These are phyloP conservation scores for Xylaria palmicola DNA, from an alignment of 495 filamentous ascomycete species.

Conservation along the genomic window DNA sequence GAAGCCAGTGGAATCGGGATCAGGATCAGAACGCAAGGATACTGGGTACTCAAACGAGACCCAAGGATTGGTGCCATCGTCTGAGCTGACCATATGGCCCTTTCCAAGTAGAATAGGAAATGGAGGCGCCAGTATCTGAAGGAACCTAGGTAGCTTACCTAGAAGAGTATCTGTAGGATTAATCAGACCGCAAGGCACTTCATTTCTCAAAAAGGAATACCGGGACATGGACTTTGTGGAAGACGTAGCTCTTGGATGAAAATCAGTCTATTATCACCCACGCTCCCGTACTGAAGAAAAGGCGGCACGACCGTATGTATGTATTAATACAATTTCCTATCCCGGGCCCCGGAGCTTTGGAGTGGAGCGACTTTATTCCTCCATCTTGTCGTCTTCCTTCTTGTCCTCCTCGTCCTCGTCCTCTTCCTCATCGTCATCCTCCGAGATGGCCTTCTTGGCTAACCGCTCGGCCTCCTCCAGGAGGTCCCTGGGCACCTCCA, in stretches of 20 bases:
- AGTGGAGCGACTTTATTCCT: conserved; percentile 55
- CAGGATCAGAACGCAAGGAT: not conserved
- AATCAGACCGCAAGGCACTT: not conserved
- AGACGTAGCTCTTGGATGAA: conserved; percentile 9
- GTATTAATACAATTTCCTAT: conserved; percentile 13
- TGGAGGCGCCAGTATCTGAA: not conserved
- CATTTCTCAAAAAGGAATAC: not conserved
- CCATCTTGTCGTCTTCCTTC: conserved; percentile 66
- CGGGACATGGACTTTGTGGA: not conserved
- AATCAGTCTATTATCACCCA: conserved; percentile 5
- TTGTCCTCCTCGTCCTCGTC: conserved; percentile 39
- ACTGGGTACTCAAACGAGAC: not conserved
- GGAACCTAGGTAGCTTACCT: conserved; percentile 8
- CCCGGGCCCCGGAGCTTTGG: not conserved
- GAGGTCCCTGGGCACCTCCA: conserved; percentile 86
- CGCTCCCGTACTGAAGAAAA: conserved; percentile 3
- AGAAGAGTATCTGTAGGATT: conserved; percentile 1
- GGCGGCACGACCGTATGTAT: conserved; percentile 3
- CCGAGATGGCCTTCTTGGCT: conserved; percentile 77
- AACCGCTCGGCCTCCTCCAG: conserved; percentile 86
- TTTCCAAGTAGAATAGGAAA: not conserved
- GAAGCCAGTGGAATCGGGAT: not conserved
- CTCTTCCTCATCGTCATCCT: conserved; percentile 70
- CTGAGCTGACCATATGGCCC: not conserved
- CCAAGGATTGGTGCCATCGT: not conserved